These are phyloP conservation scores for Candida odintsovae DNA, from an alignment of 805 yeast species.

Conservation along the genomic window DNA sequence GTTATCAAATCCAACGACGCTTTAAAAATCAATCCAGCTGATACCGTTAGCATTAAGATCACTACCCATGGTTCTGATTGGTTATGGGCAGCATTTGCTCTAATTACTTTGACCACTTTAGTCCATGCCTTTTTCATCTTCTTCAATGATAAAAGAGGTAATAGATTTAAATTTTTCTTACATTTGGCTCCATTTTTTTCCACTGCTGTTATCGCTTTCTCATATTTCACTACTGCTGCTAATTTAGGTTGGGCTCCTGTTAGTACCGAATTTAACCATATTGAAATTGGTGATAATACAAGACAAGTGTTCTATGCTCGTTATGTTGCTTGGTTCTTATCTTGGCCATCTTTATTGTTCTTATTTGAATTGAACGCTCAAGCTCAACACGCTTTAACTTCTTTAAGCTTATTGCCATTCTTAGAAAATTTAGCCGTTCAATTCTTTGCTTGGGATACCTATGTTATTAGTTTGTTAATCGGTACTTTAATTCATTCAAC, in stretches of 20 bases:
- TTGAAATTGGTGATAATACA: slow-evolving; percentile 26
- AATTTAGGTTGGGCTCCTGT: slow-evolving; percentile 49
- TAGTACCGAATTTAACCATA: slow-evolving; percentile 44
- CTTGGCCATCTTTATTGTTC: slow-evolving; percentile 40
- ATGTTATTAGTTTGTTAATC: slow-evolving; percentile 48
- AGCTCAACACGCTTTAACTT: slow-evolving; percentile 13
- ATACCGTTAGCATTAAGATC: slow-evolving; percentile 40
- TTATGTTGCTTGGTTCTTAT: slow-evolving; percentile 52
- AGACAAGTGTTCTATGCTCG: slow-evolving; percentile 55
- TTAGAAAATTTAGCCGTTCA: slow-evolving; percentile 31
- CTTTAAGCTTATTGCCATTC: slow-evolving; percentile 13
- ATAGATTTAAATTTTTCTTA: slow-evolving; percentile 24
- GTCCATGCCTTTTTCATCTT: slow-evolving; percentile 17
- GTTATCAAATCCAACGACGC: slow-evolving; percentile 3
- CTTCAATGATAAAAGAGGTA: slow-evolving; percentile 21
- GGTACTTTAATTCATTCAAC: slow-evolving; percentile 49
- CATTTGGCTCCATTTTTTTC: slow-evolving; percentile 38
- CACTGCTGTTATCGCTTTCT: slow-evolving; percentile 36
- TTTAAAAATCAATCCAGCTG: slow-evolving; percentile 16
- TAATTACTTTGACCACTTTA: slow-evolving; percentile 37
- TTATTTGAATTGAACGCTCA: slow-evolving; percentile 24
- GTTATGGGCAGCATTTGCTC: slow-evolving; percentile 58
- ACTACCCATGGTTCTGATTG: slow-evolving; percentile 60
- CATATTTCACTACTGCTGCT: slow-evolving; percentile 53
- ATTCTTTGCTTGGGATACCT: slow-evolving; percentile 39